Base-by-base conservation (phyloP, 2,329 filamentous ascomycete species). In the Cladosporium phlei region DNA sequence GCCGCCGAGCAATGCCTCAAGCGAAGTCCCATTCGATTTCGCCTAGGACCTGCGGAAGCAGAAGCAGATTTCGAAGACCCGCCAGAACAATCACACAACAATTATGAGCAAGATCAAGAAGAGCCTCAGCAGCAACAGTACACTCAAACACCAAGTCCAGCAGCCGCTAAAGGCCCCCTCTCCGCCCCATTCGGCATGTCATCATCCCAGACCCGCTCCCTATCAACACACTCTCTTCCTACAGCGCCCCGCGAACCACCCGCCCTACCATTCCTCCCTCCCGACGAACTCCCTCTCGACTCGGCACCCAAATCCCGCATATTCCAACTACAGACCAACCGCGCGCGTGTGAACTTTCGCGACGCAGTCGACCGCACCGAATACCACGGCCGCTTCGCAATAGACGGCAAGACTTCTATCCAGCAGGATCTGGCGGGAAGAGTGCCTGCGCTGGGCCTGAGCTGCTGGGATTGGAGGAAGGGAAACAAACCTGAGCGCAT, bases 11-110 rank as follows among this genome's bases (percentile, higher is more conserved):
- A 63, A 12, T 67, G 73, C 24, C 57, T 75, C 35, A 59, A 68
- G 46, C 68, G 64, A 25, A 71, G 66, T 28, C 73, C 73, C 6
- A 61, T 76, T 39, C 66, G 67, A 24, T 75, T 76, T 54, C 61
- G 68, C 7, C 66, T 76, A 49, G 56, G 63, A 52, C 38, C 37
- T 19, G 48, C 20, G 7, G 30, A 32, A 21, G 35, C 21, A 7
- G 38, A 34, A 20, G 40, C 40, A 14, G 35, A 43, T 10, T 11
- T 35, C 17, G 35, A 39, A 4, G 25, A 38, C 34, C 25, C 37
- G 17, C 34, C 22, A 8, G 20, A 37, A 4, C 22, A 28, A 7
- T 24, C 33, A 10, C 33, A 35, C 19, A 37, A n/a, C 33, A 37
- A 17, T 5, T 11, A 14, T 10, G 12, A 22, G 4, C 28, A 14